Base-by-base conservation (phyloP, 1,284 basidiomycete species). In the Malassezia sympodialis region DNA sequence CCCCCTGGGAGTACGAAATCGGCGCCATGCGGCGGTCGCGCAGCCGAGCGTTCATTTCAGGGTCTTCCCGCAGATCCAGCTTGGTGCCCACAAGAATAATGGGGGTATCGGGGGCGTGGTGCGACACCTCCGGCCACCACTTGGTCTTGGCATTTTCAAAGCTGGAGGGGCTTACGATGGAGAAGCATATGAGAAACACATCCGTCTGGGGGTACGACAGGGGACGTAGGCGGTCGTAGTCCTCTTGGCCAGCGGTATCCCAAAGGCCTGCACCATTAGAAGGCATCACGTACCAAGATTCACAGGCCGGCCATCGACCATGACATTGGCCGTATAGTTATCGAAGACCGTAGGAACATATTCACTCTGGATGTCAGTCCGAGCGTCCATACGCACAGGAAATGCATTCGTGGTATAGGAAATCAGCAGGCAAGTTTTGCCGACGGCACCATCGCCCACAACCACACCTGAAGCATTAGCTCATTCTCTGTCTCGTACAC, bases 111-210 rank as follows among this genome's bases (percentile, higher is more conserved):
- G 94, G 94, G 27, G 93, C 91, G 77, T 98, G 93, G 77, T 98
- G 94, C 42, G 60, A 54, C 53, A 69, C 66, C 50, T 66, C 69
- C 32, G 78, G 78, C 74, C 75, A 78, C 78, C 78, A 79, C 74
- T 96, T 96, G 67, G 90, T 94, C 78, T 87, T 84, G 58, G 98
- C 90, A 81, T 98, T 99, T 79, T 98, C 94, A 75, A 90, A 98
- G 77, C 86, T 89, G 23, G 94, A 89, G 28, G 94, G 94, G 68
- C 87, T 90, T 72, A 96, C 91, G 61, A 96, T 82, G 43, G 90
- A 94, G 81, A 98, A 99, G 77, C 94, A 98, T 76, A 98, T 90
- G 75, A 99, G 81, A 80, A 99, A 98, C 34, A 99, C 90, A 76
- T 99, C 94, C 49, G 94, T 98, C 78, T 98, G 94, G 8, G 94